Evolutionary conservation across 495 filamentous ascomycete genomes (phyloP).

Genomic region (Immersiella caudata): DNA sequence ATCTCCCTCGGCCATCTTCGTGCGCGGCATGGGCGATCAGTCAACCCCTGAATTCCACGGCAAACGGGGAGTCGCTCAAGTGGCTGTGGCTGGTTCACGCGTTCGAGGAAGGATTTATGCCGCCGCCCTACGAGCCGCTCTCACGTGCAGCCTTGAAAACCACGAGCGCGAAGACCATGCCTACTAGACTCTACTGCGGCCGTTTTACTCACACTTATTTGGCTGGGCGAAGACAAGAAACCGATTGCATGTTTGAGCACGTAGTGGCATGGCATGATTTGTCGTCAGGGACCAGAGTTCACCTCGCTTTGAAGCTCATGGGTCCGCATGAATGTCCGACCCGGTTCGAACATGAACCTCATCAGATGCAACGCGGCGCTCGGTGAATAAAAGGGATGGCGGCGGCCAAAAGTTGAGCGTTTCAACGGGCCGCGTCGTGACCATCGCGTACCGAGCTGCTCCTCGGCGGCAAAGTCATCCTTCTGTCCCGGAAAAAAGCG

Average conservation of each 20-base stretch:
- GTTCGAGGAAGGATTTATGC: background rate
- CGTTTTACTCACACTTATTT: too few relatives aligned
- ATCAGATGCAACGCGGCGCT: background rate
- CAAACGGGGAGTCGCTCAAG: background rate
- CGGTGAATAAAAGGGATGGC: slow-evolving; percentile 1
- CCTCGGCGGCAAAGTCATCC: background rate
- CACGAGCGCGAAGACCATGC: too few relatives aligned
- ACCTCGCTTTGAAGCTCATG: background rate
- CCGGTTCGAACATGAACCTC: background rate
- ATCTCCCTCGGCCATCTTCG: slow-evolving; percentile 29
- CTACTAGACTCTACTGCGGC: too few relatives aligned
- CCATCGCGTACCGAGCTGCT: background rate
- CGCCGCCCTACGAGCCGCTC: background rate
- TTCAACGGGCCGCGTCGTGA: background rate
- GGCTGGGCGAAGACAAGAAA: too few relatives aligned
- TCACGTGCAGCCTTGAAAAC: background rate
- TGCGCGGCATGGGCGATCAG: background rate
- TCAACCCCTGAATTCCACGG: background rate
- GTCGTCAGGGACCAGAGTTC: too few relatives aligned
- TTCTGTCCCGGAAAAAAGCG: background rate
- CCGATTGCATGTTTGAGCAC: too few relatives aligned
- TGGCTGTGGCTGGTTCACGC: background rate
- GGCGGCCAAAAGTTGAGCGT: background rate
- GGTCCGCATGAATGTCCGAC: slow-evolving; percentile 3
- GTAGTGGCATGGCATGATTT: too few relatives aligned